Evolutionary conservation across 208 protist species (phyloP), one percentile per base, ranked within the genome.

Genomic region (Spironucleus salmonicida): DNA sequence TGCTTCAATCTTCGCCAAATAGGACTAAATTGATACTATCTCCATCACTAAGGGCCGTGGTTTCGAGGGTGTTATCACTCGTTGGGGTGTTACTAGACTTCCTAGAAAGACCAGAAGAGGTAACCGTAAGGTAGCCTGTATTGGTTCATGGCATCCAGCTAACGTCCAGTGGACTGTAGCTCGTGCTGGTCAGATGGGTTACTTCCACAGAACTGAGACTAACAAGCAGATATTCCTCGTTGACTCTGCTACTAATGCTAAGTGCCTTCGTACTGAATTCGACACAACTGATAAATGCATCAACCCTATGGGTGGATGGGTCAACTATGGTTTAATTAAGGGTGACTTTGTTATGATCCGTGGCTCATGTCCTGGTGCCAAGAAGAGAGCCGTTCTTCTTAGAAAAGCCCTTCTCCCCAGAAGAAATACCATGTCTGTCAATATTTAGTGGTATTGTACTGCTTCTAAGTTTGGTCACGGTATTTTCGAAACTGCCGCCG

Each of bases 191-290:
- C 94, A 99, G 90, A 81, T 89, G 62, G 96, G 96, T 81, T 98
- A 91, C 91, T 90, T 95, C 83, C 94, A 98, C 90, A 87, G 96
- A 78, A 97, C 94, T 45, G 92, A 97, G 84, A 79, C 92, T 59
- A 97, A 98, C 93, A 98, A 99, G 92, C 97, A 97, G 90, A 95
- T 99, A 86, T 98, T 97, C 92, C 85, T 90, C 78, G 88, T 98
- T 74, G 93, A 92, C 80, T 78, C 1, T 29, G 39, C 35, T 58
- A 32, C 40, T 13, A 68, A 74, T 40, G 0, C 39, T 62, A 88
- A 87, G 77, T 90, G 87, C 77, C 95, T 89, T 76, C 90, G 87
- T 30, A 98, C 95, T 61, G 88, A 94, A 62, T 93, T 88, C 82
- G 96, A 99, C 86, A 82, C 97, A 49, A 98, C 96, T 59, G 87